Conservation (phyloP, 345 rosid species). For the Citrus inodora region DNA sequence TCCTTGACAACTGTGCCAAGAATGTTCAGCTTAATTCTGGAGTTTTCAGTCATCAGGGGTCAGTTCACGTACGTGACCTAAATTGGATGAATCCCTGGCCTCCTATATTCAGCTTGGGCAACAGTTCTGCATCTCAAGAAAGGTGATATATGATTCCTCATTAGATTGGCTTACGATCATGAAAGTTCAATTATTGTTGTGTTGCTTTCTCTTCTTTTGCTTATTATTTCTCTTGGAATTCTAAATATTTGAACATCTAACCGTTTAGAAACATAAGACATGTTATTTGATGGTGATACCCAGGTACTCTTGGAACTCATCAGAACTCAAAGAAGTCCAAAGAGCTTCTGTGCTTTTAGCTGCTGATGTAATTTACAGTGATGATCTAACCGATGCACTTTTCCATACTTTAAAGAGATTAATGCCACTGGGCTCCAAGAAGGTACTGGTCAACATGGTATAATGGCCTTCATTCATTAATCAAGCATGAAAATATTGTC, state of each 20-base stretch:
- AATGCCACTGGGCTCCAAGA: conserved; percentile 43
- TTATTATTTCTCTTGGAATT: neutral
- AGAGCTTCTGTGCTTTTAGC: conserved; percentile 52
- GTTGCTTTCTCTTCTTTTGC: neutral
- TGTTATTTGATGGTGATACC: conserved; percentile 4
- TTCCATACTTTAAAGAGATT: conserved; percentile 43
- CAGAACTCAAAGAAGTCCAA: conserved; percentile 50
- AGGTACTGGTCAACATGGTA: conserved; percentile 24
- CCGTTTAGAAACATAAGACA: neutral
- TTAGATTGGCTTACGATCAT: neutral
- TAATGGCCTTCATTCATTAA: neutral
- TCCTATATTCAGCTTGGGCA: conserved; percentile 21
- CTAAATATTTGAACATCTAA: neutral
- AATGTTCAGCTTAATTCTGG: conserved; percentile 50
- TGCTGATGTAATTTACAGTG: conserved; percentile 70
- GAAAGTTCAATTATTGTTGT: neutral
- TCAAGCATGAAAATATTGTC: neutral
- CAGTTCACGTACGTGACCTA: conserved; percentile 65
- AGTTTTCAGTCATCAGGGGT: conserved; percentile 36
- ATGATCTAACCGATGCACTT: conserved; percentile 54
- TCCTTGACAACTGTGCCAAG: conserved; percentile 65
- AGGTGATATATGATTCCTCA: conserved; percentile 33
- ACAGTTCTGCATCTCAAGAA: conserved; percentile 17
- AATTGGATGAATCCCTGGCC: conserved; percentile 80
- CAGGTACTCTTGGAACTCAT: conserved; percentile 48